A percentile compares a stretch with the other conserved stretches of the same genome.
These are phyloP conservation scores for Powellomyces hirtus DNA, from an alignment of 192 early-diverging fungal species.

Conservation along the genomic window DNA sequence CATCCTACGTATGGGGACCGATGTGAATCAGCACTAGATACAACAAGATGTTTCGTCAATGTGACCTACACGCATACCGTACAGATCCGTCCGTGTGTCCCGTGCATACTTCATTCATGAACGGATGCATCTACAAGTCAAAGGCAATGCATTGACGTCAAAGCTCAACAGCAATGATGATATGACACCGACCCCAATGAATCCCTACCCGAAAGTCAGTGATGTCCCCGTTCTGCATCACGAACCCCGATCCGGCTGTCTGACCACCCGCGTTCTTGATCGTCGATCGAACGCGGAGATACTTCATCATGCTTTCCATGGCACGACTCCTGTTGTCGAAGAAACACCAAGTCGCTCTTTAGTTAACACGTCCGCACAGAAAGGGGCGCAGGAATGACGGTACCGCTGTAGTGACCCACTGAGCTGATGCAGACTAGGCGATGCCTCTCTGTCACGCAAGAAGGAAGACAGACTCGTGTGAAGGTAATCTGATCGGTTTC, in stretches of 20 bases:
- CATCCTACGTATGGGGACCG: too few relatives aligned
- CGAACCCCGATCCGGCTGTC: slow-evolving; percentile 10
- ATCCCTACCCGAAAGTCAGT: slow-evolving; percentile 26
- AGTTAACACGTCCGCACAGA: neutral
- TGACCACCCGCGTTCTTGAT: slow-evolving; percentile 18
- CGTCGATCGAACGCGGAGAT: slow-evolving; percentile 10
- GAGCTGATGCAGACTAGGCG: neutral
- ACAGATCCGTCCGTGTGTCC: slow-evolving; percentile 17
- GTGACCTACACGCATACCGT: neutral
- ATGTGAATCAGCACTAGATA: neutral
- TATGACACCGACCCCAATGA: neutral
- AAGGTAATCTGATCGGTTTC: neutral
- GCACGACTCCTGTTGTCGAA: neutral
- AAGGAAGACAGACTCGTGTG: neutral
- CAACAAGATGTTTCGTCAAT: neutral
- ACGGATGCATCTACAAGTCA: slow-evolving; percentile 29
- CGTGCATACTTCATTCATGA: slow-evolving; percentile 5
- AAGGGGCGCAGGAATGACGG: neutral
- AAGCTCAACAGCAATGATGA: neutral
- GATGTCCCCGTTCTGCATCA: slow-evolving; percentile 12
- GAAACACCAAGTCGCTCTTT: neutral
- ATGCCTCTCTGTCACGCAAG: slow-evolving; percentile 4
- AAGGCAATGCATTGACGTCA: too few relatives aligned
- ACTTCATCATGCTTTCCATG: slow-evolving; percentile 25
- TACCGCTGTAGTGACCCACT: neutral